A percentile compares a stretch with the other conserved stretches of the same genome.
Evolutionary conservation across 2,329 filamentous ascomycete genomes (phyloP).

Genomic region (Apiospora pterosperma): DNA sequence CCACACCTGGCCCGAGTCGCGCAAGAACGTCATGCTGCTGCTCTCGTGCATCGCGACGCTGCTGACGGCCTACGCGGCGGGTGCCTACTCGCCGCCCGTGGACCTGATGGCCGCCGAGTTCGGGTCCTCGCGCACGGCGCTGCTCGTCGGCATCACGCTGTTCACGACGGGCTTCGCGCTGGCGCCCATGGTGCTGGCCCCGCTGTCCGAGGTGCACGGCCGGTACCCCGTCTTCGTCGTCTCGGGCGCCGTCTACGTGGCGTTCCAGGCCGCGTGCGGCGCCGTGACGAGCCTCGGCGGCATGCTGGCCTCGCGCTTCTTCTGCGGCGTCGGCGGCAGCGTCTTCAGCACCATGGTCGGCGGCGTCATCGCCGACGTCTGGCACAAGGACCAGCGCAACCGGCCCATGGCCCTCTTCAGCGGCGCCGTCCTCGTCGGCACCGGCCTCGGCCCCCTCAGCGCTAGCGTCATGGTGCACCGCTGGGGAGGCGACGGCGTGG

Average conservation of each 20-base stretch:
- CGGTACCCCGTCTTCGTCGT: slow-evolving; percentile 77
- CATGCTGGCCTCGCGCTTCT: slow-evolving; percentile 72
- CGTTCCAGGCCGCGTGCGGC: slow-evolving; percentile 70
- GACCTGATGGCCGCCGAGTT: slow-evolving; percentile 64
- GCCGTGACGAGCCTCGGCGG: slow-evolving; percentile 66
- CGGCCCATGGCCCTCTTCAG: slow-evolving; percentile 88
- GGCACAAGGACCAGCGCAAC: slow-evolving; percentile 74
- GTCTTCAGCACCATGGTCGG: slow-evolving; percentile 87
- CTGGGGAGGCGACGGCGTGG: slow-evolving; percentile 35
- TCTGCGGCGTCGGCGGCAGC: slow-evolving; percentile 73
- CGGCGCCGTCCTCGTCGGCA: slow-evolving; percentile 74
- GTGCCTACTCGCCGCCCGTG: slow-evolving; percentile 71
- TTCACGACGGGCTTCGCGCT: slow-evolving; percentile 79
- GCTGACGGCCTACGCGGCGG: slow-evolving; percentile 76
- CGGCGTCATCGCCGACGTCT: slow-evolving; percentile 87
- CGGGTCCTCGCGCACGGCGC: slow-evolving; percentile 60
- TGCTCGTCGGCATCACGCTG: slow-evolving; percentile 72
- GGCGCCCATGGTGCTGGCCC: slow-evolving; percentile 82
- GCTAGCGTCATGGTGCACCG: slow-evolving; percentile 61
- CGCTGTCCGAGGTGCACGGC: slow-evolving; percentile 83
- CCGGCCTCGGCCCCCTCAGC: slow-evolving; percentile 73
- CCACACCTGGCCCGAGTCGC: slow-evolving; percentile 65
- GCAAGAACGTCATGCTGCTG: slow-evolving; percentile 68
- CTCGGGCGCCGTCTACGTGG: slow-evolving; percentile 68
- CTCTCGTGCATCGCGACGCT: slow-evolving; percentile 75